A percentile compares a stretch with the other conserved stretches of the same genome.
Conservation (phyloP, 371 early-diverging fungal species). For the Spraguea lophii region DNA sequence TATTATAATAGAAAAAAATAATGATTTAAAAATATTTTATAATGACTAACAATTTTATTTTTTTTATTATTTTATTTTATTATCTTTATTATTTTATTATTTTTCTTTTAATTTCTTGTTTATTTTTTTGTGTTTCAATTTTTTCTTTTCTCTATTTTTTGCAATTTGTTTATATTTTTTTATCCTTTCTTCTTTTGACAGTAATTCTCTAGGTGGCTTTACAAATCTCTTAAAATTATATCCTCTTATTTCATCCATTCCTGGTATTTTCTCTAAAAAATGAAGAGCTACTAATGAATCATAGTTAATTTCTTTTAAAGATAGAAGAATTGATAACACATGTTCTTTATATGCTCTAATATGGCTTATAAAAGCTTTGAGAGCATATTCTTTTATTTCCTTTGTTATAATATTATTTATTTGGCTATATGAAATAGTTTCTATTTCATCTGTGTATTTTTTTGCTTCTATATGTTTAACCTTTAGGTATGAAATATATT, state of each 20-base stretch:
- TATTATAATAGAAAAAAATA: no score
- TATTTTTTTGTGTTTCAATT: no score
- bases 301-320: slow-evolving; percentile 38
- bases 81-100: no score
- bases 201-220: no score
- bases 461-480: slow-evolving; percentile 10
- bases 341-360: slow-evolving; percentile 44
- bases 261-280: slow-evolving; percentile 31
- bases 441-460: background rate
- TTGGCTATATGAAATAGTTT: background rate
- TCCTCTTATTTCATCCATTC: slow-evolving; percentile 30
- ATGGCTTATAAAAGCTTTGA: slow-evolving; percentile 42
- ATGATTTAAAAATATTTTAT: no score
- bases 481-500: slow-evolving; percentile 30
- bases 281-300: slow-evolving; percentile 24
- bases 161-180: no score
- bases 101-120: no score
- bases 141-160: no score
- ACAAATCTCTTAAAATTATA: slow-evolving; percentile 22
- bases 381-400: slow-evolving; percentile 2
- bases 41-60: no score
- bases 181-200: no score
- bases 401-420: slow-evolving; percentile 1
- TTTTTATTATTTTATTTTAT: no score
- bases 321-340: slow-evolving; percentile 29